Percentiles rank a stretch among this genome's conserved stretches.
phyloP scores from a whole-genome alignment of 257 asterid species.

The Vinca minor region DNA sequence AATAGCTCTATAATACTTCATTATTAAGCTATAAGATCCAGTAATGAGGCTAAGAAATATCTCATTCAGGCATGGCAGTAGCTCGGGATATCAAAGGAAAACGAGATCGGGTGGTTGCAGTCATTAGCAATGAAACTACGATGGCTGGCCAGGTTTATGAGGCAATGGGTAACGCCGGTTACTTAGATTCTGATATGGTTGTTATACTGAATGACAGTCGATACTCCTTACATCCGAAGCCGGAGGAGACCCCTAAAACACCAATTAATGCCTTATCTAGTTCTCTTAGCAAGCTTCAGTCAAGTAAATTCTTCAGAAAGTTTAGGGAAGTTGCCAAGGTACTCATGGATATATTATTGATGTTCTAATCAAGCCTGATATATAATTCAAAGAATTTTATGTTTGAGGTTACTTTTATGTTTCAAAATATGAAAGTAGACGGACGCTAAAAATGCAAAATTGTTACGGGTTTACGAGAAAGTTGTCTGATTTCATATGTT shows the following conservation, averaged over 20 bases:
- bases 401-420: background rate
- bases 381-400: no score
- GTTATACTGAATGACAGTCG: slow-evolving; percentile 73
- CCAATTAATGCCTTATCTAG: slow-evolving; percentile 64
- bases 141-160: slow-evolving; percentile 91
- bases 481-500: background rate
- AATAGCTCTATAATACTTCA: background rate
- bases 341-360: no score
- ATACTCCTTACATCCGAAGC: slow-evolving; percentile 60
- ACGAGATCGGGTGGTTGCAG: slow-evolving; percentile 68
- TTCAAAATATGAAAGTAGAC: background rate
- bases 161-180: slow-evolving; percentile 95
- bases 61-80: slow-evolving; percentile 68
- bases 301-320: slow-evolving; percentile 66
- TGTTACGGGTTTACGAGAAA: background rate
- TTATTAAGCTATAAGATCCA: background rate
- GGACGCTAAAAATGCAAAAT: background rate
- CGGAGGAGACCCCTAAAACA: slow-evolving; percentile 59
- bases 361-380: background rate
- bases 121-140: slow-evolving; percentile 80
- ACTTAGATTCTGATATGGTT: slow-evolving; percentile 74
- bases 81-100: slow-evolving; percentile 84
- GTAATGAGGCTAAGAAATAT: slow-evolving; percentile 6
- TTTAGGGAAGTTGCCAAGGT: slow-evolving; percentile 87
- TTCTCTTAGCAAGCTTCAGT: slow-evolving; percentile 71